Evolutionary conservation across 371 early-diverging fungal species (phyloP).

Genomic region (Phascolomyces articulosus): DNA sequence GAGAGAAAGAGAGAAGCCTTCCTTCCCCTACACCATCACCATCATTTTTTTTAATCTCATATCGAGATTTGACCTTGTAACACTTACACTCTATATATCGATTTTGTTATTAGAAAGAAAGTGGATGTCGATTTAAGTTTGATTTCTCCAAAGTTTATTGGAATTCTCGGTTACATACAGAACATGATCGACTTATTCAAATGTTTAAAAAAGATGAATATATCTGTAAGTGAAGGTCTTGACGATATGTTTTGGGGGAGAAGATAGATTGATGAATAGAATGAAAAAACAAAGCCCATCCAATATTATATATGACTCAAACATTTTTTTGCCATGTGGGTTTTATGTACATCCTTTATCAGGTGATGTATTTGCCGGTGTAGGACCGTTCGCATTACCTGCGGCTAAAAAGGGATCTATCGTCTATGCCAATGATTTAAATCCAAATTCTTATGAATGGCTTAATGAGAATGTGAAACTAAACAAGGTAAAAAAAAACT

Average conservation of each 20-base stretch:
- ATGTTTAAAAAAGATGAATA: conserved; percentile 74
- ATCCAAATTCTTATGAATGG: conserved; percentile 88
- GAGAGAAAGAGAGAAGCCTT: no score
- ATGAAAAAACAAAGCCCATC: not conserved
- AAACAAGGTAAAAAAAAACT: conserved; percentile 77
- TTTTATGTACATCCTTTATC: no score
- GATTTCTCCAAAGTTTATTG: conserved; percentile 99
- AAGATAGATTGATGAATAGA: no score
- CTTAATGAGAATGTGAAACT: conserved; percentile 78
- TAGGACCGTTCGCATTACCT: conserved; percentile 98
- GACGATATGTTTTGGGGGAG: no score
- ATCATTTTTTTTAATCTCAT: no score
- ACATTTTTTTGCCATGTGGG: no score
- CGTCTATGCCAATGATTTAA: conserved; percentile 98
- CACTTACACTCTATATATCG: no score
- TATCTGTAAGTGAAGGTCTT: conserved; percentile 60
- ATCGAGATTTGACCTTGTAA: no score
- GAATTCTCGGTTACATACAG: conserved; percentile 98
- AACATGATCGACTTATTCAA: conserved; percentile 91
- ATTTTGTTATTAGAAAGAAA: conserved; percentile 95
- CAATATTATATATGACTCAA: no score
- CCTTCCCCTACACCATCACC: no score
- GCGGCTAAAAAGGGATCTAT: conserved; percentile 84
- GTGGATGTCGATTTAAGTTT: conserved; percentile 89
- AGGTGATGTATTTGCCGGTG: conserved; percentile 97